Base-by-base conservation (phyloP, 192 early-diverging fungal species). In the Backusella macrospora region DNA sequence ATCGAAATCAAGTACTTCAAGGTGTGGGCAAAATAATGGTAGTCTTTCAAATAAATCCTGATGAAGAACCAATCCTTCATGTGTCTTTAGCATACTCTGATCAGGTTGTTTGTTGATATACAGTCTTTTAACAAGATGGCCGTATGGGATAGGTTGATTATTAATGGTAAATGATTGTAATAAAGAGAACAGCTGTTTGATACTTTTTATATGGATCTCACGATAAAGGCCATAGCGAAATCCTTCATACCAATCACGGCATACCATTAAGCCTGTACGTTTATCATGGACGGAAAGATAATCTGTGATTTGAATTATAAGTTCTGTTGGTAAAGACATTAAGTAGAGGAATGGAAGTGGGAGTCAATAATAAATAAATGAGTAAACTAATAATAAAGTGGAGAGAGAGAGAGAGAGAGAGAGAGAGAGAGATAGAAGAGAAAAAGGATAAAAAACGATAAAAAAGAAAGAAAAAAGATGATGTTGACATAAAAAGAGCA, bases 371-470 rank as follows among this genome's bases (percentile, higher is more conserved):
- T 34, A 34, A 2, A 34, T 34, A 34, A 34, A 34, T 34, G 29
- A 2, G 29, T 59, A 59, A 26, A 26, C 8, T 23, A 26, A 55
- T 2, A 34, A 23, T 21, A 26, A 55, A 55, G 29, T 34, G 18
- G 21, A 6, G 0, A 6, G 1, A 18, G 49, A 52, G 10, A 34
- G 29, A 2, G 29, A 34, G 29, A 34, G 29, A 34, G 2, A 34
- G 29, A 34, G 29, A 34, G 2, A n/a, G n/a, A n/a, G n/a, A n/a
- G n/a, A n/a, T n/a, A n/a, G n/a, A n/a, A n/a, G n/a, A n/a, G n/a
- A n/a, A n/a, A n/a, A n/a, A n/a, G n/a, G n/a, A 55, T 55, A 59
- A 59, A 59, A 23, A 59, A 59, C 13, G 21, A 59, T 59, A 59
- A 59, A 23, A 59, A 59, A 59, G 52, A 59, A 59, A 59, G 52